A percentile compares a stretch with the other conserved stretches of the same genome.
Evolutionary conservation across 2,329 filamentous ascomycete species (phyloP).

Genomic region (Setomelanomma holmii): DNA sequence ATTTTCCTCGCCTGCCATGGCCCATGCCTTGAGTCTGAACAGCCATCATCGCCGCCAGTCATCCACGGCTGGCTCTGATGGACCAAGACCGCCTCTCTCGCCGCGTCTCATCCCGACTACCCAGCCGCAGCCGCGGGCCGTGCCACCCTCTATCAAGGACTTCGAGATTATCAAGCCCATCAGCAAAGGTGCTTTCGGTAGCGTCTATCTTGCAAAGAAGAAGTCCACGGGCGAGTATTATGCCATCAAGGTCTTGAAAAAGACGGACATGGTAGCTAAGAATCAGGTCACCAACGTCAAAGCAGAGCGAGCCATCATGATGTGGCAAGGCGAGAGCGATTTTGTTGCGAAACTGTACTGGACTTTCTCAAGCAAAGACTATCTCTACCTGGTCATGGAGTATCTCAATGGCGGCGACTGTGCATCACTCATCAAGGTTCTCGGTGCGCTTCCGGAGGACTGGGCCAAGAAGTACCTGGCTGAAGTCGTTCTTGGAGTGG

Average conservation of each 20-base stretch:
- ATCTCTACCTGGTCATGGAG: constrained; percentile 98
- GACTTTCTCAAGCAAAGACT: constrained; percentile 99
- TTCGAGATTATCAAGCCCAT: constrained; percentile 99
- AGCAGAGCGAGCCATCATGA: constrained; percentile 98
- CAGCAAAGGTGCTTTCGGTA: constrained; percentile 97
- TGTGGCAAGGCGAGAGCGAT: constrained; percentile 99
- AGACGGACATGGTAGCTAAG: constrained; percentile 99
- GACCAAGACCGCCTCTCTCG: constrained; percentile 71
- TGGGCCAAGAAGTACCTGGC: constrained; percentile 98
- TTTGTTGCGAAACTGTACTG: constrained; percentile 99
- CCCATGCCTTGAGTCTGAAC: constrained; percentile 54
- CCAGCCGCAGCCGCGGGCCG: constrained; percentile 84
- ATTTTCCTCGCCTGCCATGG: constrained; percentile 74
- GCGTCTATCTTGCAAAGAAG: constrained; percentile 97
- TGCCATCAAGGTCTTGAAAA: constrained; percentile 97
- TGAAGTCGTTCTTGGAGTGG: constrained; percentile 94
- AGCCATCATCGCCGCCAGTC: constrained; percentile 85
- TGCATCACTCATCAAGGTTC: constrained; percentile 91
- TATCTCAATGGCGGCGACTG: constrained; percentile 98
- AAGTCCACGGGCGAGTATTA: constrained; percentile 98
- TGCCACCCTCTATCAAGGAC: constrained; percentile 96
- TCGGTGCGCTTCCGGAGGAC: constrained; percentile 91
- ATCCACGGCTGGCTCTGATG: constrained; percentile 80
- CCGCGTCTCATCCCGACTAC: constrained; percentile 79
- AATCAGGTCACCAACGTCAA: constrained; percentile 99